Conservation (phyloP, 352 stramenopile species). For the Phytopythium aichiense region DNA sequence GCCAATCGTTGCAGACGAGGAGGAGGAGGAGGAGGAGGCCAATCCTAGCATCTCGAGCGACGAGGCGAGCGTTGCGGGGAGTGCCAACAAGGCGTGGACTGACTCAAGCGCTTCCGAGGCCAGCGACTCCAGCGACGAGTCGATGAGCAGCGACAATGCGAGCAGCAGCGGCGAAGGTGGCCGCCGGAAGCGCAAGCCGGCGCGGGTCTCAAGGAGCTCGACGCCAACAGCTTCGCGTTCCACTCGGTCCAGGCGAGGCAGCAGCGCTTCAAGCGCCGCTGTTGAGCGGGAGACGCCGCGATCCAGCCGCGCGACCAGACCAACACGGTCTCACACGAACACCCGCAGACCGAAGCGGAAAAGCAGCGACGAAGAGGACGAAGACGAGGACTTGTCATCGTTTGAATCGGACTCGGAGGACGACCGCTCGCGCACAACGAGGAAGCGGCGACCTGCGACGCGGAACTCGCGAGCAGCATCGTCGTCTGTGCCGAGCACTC, state of each 20-base stretch:
- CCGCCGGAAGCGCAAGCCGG: constrained; percentile 15
- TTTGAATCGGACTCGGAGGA: neutral
- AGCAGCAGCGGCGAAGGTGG: constrained; percentile 20
- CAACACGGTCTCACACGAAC: neutral
- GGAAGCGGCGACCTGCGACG: neutral
- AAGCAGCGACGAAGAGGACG: neutral
- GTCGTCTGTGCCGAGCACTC: neutral
- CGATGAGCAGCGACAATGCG: constrained; percentile 36
- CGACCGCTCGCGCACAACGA: neutral
- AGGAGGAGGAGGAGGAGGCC: constrained; percentile 38
- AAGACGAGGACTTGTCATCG: neutral
- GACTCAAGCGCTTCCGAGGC: constrained; percentile 62
- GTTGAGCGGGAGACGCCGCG: neutral
- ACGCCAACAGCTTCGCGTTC: constrained; percentile 5
- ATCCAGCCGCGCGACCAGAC: neutral
- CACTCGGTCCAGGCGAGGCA: neutral
- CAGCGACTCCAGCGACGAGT: constrained; percentile 53
- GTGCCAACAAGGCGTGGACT: constrained; percentile 58
- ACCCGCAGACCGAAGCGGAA: neutral
- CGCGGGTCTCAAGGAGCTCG: constrained; percentile 16
- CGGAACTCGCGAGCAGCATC: neutral
- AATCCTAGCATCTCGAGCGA: constrained; percentile 30
- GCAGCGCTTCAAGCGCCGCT: neutral
- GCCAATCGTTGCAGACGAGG: constrained; percentile 1
- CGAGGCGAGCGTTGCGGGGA: constrained; percentile 34